These are phyloP conservation scores for Conidiobolus incongruus DNA, from an alignment of 371 early-diverging fungal species.

Conservation along the genomic window DNA sequence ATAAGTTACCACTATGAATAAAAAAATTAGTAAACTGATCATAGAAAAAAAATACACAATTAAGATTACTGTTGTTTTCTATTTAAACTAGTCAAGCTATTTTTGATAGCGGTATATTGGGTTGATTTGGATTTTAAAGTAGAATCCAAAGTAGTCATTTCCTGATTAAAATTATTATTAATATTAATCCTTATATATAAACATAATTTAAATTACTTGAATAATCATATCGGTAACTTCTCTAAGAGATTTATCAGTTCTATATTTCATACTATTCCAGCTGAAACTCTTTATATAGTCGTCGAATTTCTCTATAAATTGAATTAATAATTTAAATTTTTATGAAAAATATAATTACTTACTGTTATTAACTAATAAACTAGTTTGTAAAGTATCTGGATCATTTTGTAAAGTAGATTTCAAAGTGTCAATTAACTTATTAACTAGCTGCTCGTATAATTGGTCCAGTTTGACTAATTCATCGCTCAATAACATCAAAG, in stretches of 20 bases:
- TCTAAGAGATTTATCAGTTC: conserved; percentile 70
- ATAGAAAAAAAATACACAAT: conserved; percentile 1
- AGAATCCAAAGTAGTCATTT: conserved; percentile 62
- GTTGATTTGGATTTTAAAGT: conserved; percentile 70
- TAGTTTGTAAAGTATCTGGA: conserved; percentile 25
- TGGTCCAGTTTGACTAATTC: conserved; percentile 72
- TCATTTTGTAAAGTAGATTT: conserved; percentile 19
- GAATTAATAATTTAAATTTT: not conserved
- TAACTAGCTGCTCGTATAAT: conserved; percentile 38
- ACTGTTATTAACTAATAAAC: conserved; percentile 70
- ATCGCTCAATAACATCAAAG: conserved; percentile 73
- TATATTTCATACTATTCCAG: conserved; percentile 93
- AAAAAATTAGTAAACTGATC: not conserved
- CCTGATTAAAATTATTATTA: conserved; percentile 16
- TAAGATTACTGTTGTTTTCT: conserved; percentile 47
- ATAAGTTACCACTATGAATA: conserved; percentile 79
- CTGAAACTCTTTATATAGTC: conserved; percentile 59
- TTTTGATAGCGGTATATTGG: conserved; percentile 59
- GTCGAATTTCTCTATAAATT: conserved; percentile 23
- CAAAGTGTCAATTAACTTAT: conserved; percentile 64
- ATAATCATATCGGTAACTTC: conserved; percentile 56
- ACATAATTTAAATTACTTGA: conserved; percentile 11
- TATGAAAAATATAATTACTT: conserved; percentile 8
- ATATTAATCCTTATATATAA: not conserved
- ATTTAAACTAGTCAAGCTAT: conserved; percentile 48